Base-by-base conservation (phyloP, 768 basidiomycete species). In the Auricularia sp. region DNA sequence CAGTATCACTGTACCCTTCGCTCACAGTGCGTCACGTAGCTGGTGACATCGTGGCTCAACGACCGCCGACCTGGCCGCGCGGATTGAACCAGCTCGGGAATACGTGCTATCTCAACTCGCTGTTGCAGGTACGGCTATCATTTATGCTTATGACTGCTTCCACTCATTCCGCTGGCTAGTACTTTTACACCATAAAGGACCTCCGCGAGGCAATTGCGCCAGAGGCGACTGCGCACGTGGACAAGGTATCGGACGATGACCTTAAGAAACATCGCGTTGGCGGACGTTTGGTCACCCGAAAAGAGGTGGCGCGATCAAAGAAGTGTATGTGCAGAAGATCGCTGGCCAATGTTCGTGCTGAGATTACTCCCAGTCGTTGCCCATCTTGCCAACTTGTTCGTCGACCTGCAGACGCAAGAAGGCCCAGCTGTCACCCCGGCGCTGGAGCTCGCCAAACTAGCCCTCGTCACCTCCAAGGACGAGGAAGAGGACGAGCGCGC, bases 111-210 rank as follows among this genome's bases (percentile, higher is more conserved):
- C 77, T 91, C 59, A 93, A 92, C 71, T 93, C 88, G 43, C 77
- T 90, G 64, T 77, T 90, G 18, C 90, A 87, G 78, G 89, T 85
- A 70, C 36, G 72, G 65, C 43, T 54, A 11, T 36, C n/a, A 29
- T 47, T 21, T 58, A 29, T 29, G 29, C 29, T 29, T 29, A 29
- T 3, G 29, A 29, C 29, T 29, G 29, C 29, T 29, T 29, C 29
- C 29, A 29, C 29, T 29, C 29, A 29, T 29, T 51, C 8, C 10
- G 10, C 36, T 21, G 21, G 60, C n/a, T 72, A 96, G 88, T 97
- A 96, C 73, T 95, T 97, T 73, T 96, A 93, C 73, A 96, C 93
- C n/a, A 93, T 97, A 74, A 89, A 84, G 71, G 91, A 94, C 42
- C 82, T 97, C 34, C 83, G 94, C 36, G 86, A 87, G 21, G 86